Conservation (phyloP, 1,139 yeast species). For the Hemisphaericaspora lyxosophila region DNA sequence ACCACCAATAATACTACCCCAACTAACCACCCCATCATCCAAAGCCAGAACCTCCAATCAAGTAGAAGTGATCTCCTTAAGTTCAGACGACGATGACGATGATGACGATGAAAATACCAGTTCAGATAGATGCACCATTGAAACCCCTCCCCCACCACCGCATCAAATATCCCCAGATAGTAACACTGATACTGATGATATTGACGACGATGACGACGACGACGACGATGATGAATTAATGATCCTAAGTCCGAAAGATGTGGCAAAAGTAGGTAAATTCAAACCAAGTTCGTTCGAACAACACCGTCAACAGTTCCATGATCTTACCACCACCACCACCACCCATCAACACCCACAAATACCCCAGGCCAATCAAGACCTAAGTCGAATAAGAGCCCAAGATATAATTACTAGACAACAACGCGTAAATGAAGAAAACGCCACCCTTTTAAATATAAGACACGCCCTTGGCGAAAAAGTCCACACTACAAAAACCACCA, state of each 20-base stretch:
- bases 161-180: neutral
- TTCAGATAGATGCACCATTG: neutral
- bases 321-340: neutral
- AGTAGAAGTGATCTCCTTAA: constrained; percentile 1
- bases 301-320: neutral
- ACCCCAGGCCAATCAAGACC: constrained; percentile 20
- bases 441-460: neutral
- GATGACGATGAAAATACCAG: neutral
- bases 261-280: constrained; percentile 23
- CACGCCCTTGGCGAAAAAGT: neutral
- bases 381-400: neutral
- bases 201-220: constrained; percentile 12
- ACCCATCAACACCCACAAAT: constrained; percentile 20
- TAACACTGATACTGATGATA: neutral
- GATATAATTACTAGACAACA: neutral
- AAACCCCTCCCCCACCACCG: neutral
- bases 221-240: constrained; percentile 26
- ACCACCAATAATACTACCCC: neutral
- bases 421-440: neutral
- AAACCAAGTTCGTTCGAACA: constrained; percentile 21
- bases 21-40: neutral
- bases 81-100: constrained; percentile 2
- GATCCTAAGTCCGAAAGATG: constrained; percentile 28
- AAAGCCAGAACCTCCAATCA: neutral
- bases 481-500: neutral